Conservation (phyloP, 2,329 filamentous ascomycete species). For the Colletotrichum viniferum region DNA sequence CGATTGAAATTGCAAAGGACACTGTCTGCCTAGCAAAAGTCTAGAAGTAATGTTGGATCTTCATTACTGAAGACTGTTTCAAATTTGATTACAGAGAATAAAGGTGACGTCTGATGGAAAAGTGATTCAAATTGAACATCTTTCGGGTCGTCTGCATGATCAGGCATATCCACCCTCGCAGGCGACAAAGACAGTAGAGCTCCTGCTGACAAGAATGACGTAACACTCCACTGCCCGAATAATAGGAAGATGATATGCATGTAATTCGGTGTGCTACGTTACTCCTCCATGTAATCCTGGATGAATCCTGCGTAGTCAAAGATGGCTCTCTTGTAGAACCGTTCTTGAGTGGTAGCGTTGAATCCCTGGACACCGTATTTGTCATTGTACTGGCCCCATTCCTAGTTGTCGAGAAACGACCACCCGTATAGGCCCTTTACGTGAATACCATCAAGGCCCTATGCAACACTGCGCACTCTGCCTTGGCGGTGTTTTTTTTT, state of each 20-base stretch:
- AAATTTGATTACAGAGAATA: neutral
- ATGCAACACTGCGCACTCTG: neutral
- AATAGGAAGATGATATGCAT: accelerated
- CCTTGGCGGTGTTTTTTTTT: neutral
- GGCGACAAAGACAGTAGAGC: neutral
- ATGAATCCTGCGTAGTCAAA: constrained; percentile 60
- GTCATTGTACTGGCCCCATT: constrained; percentile 32
- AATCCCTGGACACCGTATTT: constrained; percentile 63
- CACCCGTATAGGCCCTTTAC: constrained; percentile 59
- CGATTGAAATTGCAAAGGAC: accelerated
- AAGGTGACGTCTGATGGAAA: accelerated
- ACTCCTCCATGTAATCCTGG: neutral
- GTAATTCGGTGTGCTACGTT: neutral
- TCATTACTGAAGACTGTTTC: accelerated
- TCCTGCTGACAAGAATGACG: neutral
- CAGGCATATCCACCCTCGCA: neutral
- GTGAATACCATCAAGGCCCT: constrained; percentile 55
- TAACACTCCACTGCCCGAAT: neutral
- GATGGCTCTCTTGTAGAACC: constrained; percentile 61
- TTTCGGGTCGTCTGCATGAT: neutral
- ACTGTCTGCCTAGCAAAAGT: too few relatives aligned
- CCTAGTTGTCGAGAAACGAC: constrained; percentile 57
- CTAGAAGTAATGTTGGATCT: neutral
- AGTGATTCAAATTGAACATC: accelerated
- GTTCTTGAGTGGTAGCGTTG: constrained; percentile 55